A percentile compares a stretch with the other conserved stretches of the same genome.
Conservation (phyloP, 345 rosid species). For the Erysimum cheiranthoides region DNA sequence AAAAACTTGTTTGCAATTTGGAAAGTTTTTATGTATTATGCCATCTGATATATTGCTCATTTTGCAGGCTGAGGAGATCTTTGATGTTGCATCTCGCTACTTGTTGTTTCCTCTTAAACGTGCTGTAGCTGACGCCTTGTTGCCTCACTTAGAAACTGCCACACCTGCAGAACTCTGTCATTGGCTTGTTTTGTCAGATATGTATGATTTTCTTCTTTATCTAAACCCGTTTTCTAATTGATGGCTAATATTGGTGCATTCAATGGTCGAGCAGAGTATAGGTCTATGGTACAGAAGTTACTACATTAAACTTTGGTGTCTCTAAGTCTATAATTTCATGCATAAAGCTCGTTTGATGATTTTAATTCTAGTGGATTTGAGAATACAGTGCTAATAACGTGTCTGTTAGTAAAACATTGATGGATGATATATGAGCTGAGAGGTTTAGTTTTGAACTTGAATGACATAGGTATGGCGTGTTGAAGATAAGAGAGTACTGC, state of each 20-base stretch:
- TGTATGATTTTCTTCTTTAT: conserved; percentile 55
- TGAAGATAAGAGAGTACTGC: conserved; percentile 90
- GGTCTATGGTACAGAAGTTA: conserved; percentile 1
- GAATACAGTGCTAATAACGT: background rate
- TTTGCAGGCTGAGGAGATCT: conserved; percentile 89
- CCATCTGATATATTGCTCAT: conserved; percentile 9
- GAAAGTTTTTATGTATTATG: background rate
- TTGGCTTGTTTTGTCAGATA: conserved; percentile 88
- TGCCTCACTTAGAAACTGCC: conserved; percentile 80
- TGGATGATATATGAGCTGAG: conserved; percentile 15
- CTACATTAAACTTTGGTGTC: background rate
- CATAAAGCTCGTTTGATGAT: conserved; percentile 8
- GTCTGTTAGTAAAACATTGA: background rate
- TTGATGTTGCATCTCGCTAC: conserved; percentile 97
- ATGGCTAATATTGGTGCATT: conserved; percentile 5
- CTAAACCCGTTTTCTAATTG: conserved; percentile 18
- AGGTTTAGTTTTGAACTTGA: background rate
- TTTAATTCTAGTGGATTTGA: conserved; percentile 5
- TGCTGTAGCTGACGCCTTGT: conserved; percentile 87
- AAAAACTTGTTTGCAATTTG: conserved; percentile 11
- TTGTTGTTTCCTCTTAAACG: conserved; percentile 93
- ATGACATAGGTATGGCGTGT: conserved; percentile 78
- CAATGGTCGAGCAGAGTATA: background rate
- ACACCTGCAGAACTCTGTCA: conserved; percentile 89
- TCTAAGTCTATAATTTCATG: conserved; percentile 2